Evolutionary conservation across 306 rosid genomes (phyloP), one percentile per base, ranked within the genome.

Genomic region (Cucumis cinereus): DNA sequence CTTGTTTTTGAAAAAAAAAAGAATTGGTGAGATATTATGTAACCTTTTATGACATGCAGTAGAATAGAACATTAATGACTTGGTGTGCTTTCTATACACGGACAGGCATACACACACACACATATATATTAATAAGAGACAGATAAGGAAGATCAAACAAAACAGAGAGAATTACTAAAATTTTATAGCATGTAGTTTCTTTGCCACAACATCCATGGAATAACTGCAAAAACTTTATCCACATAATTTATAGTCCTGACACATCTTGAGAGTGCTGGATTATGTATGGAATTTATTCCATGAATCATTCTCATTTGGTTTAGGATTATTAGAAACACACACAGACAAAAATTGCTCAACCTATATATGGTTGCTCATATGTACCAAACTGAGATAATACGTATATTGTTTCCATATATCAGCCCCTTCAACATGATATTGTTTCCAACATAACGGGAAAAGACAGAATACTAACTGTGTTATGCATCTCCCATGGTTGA

Each of bases 401-500:
- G 69, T 15, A 56, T 30, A 33, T 22, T 22, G 41, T 57, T 19
- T 19, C 28, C 60, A 24, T 16, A 23, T 28, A 20, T 72, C 55
- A 20, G n/a, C 35, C 13, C 40, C 43, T 5, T 15, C 71, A 20
- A 12, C 17, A 22, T 38, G 33, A 75, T 23, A 75, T 17, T 73
- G 59, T 26, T 73, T 19, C 17, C 0, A 35, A 45, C 20, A 59
- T 47, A 8, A 35, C 7, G 12, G 68, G 4, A 16, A 5, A 47
- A 70, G 22, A 22, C 56, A 69, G 53, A 79, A 77, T 73, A 90
- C 88, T 81, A 78, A 82, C 96, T 41, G 82, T 89, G 86, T 80
- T 90, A 79, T 92, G 96, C 83, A 87, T 85, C 80, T 85, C 81
- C 22, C 47, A 67, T 0, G 41, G 83, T 38, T 40, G 80, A 10